Percentiles rank a stretch among this genome's conserved stretches.
Evolutionary conservation across 768 basidiomycete genomes (phyloP).

Genomic region (Mycena venus): DNA sequence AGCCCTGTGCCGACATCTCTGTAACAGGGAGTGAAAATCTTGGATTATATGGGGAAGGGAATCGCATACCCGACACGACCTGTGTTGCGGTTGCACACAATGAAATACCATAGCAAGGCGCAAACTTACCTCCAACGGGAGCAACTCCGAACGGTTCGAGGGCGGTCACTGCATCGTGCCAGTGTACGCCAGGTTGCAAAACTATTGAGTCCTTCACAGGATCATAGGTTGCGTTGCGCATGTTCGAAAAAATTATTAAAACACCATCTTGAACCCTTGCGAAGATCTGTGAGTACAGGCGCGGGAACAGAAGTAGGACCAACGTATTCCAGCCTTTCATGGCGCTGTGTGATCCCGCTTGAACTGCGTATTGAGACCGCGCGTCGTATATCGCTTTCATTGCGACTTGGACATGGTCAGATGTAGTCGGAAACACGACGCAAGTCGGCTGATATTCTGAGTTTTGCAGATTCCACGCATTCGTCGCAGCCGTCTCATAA

Average conservation of each 20-base stretch:
- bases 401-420: slow-evolving; percentile 34
- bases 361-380: slow-evolving; percentile 37
- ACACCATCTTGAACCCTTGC: slow-evolving; percentile 46
- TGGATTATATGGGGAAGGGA: too few relatives aligned
- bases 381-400: slow-evolving; percentile 38
- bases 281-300: not conserved
- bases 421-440: slow-evolving; percentile 34
- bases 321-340: slow-evolving; percentile 42
- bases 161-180: slow-evolving; percentile 53
- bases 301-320: not conserved
- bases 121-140: slow-evolving; percentile 50
- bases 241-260: slow-evolving; percentile 36
- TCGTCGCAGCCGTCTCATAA: slow-evolving; percentile 19
- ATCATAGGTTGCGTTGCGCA: slow-evolving; percentile 48
- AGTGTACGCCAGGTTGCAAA: slow-evolving; percentile 58
- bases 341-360: slow-evolving; percentile 39
- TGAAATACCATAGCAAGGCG: not conserved
- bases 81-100: not conserved
- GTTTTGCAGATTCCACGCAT: slow-evolving; percentile 37
- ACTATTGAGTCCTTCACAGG: slow-evolving; percentile 50
- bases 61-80: slow-evolving; percentile 30
- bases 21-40: not conserved
- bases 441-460: slow-evolving; percentile 31
- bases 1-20: slow-evolving; percentile 60
- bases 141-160: slow-evolving; percentile 57